Evolutionary conservation across 495 filamentous ascomycete genomes (phyloP).

Genomic region (Astrocystis sublimbata): DNA sequence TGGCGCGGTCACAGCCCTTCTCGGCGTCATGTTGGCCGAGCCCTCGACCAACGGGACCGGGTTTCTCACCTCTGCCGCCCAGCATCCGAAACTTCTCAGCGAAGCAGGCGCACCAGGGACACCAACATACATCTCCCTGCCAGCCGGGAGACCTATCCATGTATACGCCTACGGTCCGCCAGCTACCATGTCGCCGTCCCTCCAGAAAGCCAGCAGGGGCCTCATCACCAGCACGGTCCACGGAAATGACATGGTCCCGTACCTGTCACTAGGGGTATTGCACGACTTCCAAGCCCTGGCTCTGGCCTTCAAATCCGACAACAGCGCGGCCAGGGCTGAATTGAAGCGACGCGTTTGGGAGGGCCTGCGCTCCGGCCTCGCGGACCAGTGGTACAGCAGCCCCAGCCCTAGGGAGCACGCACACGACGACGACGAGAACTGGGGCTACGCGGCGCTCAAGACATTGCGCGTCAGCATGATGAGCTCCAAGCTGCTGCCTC

Average conservation of each 20-base stretch:
- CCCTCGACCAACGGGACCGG: conserved; percentile 48
- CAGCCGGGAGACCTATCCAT: conserved; percentile 67
- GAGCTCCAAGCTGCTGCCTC: conserved; percentile 69
- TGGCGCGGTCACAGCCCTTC: conserved; percentile 70
- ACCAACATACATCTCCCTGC: conserved; percentile 52
- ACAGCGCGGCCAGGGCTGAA: conserved; percentile 62
- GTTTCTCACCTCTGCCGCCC: conserved; percentile 49
- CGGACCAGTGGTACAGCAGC: conserved; percentile 47
- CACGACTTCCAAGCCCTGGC: conserved; percentile 75
- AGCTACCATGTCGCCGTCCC: conserved; percentile 68
- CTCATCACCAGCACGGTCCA: conserved; percentile 75
- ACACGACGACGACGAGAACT: conserved; percentile 61
- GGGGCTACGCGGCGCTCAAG: conserved; percentile 70
- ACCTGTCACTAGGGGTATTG: conserved; percentile 70
- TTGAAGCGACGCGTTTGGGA: conserved; percentile 67
- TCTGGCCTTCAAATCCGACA: conserved; percentile 70
- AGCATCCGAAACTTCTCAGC: conserved; percentile 45
- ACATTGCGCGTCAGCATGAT: conserved; percentile 67
- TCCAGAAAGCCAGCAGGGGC: conserved; percentile 70
- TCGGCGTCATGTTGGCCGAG: conserved; percentile 73
- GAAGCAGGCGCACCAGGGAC: conserved; percentile 21
- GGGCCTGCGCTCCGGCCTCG: conserved; percentile 51
- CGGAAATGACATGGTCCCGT: conserved; percentile 71
- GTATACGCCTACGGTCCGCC: conserved; percentile 81
- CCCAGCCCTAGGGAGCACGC: conserved; percentile 21